Percentiles rank a stretch among this genome's conserved stretches.
phyloP scores from a whole-genome alignment of 1,284 basidiomycete genomes.

The Anthracocystis panici-leucophaei region DNA sequence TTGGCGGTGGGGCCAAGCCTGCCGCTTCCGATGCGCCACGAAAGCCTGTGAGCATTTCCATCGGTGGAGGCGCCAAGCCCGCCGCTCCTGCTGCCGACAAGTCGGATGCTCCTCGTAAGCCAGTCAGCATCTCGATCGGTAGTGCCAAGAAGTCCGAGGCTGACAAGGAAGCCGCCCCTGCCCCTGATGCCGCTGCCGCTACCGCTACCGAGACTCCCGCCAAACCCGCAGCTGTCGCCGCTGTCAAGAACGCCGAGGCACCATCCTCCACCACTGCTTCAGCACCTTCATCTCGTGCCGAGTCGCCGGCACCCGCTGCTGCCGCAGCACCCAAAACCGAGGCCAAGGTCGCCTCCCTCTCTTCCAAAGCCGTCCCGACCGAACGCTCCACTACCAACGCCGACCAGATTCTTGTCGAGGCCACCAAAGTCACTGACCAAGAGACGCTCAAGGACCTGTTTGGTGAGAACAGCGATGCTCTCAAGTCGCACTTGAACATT shows the following conservation, averaged over 20 bases:
- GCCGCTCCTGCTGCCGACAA: conserved; percentile 40
- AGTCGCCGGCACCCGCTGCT: conserved; percentile 44
- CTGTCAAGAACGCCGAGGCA: conserved; percentile 48
- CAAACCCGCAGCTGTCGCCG: conserved; percentile 43
- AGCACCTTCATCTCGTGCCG: conserved; percentile 49
- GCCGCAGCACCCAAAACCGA: conserved; percentile 27
- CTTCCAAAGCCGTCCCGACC: conserved; percentile 41
- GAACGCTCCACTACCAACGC: conserved; percentile 64
- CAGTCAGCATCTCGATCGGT: conserved; percentile 64
- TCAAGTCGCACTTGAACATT: conserved; percentile 69
- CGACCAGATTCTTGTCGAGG: conserved; percentile 67
- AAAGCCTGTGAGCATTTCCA: conserved; percentile 62
- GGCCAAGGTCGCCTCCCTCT: conserved; percentile 43
- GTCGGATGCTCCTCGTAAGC: conserved; percentile 33
- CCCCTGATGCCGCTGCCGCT: conserved; percentile 30
- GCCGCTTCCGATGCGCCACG: conserved; percentile 36
- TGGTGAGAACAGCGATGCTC: conserved; percentile 63
- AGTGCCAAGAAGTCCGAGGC: conserved; percentile 51
- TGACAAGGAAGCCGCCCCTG: conserved; percentile 21
- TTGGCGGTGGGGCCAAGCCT: conserved; percentile 60
- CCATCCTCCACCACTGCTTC: conserved; percentile 37
- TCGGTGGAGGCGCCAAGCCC: conserved; percentile 59
- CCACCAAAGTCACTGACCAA: conserved; percentile 65
- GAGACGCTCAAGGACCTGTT: conserved; percentile 69
- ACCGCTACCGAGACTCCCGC: conserved; percentile 34